Evolutionary conservation across 176 grass and related monocot species (phyloP).

Genomic region (Calamus simplicifolius): DNA sequence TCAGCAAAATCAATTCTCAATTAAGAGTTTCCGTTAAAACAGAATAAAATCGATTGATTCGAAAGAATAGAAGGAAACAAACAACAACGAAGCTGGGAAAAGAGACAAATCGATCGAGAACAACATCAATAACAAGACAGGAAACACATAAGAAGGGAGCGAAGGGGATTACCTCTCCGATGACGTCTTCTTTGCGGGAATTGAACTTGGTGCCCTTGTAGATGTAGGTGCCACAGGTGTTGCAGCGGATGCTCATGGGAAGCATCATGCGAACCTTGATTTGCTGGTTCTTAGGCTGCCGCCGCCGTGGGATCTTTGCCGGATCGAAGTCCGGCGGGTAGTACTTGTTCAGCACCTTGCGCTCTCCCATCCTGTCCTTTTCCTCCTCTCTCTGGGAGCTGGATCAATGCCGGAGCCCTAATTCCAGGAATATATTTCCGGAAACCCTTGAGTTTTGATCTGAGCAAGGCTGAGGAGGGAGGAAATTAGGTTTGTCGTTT

Average conservation of each 20-base stretch:
- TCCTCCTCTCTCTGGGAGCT: too few species aligned
- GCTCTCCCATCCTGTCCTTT: background rate
- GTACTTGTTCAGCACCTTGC: constrained; percentile 73
- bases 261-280: constrained; percentile 87
- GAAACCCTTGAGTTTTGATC: too few species aligned
- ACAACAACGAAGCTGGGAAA: too few species aligned
- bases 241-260: constrained; percentile 66
- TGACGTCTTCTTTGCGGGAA: constrained; percentile 64
- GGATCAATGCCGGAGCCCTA: too few species aligned
- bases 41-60: too few species aligned
- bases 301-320: constrained; percentile 54
- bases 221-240: constrained; percentile 68
- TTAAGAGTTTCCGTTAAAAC: too few species aligned
- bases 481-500: too few species aligned
- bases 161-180: constrained; percentile 37
- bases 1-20: too few species aligned
- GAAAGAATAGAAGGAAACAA: too few species aligned
- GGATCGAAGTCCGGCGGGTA: constrained; percentile 74
- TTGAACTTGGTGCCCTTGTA: constrained; percentile 88
- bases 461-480: too few species aligned
- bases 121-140: background rate
- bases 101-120: background rate
- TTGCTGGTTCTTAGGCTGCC: constrained; percentile 62
- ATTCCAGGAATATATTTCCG: too few species aligned
- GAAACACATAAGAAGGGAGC: background rate